Evolutionary conservation across 2,329 filamentous ascomycete genomes (phyloP), one percentile per base, ranked within the genome.

Genomic region (Rutstroemia sp.): DNA sequence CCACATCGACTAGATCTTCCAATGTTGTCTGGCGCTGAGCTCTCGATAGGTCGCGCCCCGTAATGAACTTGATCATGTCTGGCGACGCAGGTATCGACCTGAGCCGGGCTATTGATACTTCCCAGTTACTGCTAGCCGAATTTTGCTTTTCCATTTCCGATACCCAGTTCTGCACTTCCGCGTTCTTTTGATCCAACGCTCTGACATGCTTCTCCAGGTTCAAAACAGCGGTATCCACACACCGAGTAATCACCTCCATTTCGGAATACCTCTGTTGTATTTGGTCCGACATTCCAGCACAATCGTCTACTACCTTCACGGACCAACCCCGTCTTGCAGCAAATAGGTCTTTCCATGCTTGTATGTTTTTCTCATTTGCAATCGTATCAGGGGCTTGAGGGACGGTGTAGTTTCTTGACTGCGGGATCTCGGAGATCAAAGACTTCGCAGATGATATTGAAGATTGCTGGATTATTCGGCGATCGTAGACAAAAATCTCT

Each of bases 401-500:
- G 45, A 81, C 72, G 54, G 77, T 75, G 76, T 72, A 87, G 63
- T 74, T 78, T 58, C 75, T 76, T 38, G 79, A 81, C 37, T 76
- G 67, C 47, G 79, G 75, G 59, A 76, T 65, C 56, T 83, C 78
- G 65, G 73, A 72, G 59, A 77, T 65, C 23, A 76, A 70, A 17
- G 72, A 72, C 17, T 75, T 71, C 6, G 75, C 67, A 48, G 72
- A 69, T 39, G 72, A 73, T 7, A 78, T 66, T 51, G 79, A 75
- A 49, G 78, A 73, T 51, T 82, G 72, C 61, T 86, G 79, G 51
- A 87, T 83, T 65, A 87, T 83, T 63, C 86, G 84, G 60, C 91
- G 87, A 72, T 96, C 91, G 73, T 95, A 99, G 52, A 97, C 83
- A 70, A 88, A 97, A 57, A 99, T 84, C 70, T 97, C 91, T 63